phyloP scores from a whole-genome alignment of 352 stramenopile species.

The Globisporangium camurandrum region DNA sequence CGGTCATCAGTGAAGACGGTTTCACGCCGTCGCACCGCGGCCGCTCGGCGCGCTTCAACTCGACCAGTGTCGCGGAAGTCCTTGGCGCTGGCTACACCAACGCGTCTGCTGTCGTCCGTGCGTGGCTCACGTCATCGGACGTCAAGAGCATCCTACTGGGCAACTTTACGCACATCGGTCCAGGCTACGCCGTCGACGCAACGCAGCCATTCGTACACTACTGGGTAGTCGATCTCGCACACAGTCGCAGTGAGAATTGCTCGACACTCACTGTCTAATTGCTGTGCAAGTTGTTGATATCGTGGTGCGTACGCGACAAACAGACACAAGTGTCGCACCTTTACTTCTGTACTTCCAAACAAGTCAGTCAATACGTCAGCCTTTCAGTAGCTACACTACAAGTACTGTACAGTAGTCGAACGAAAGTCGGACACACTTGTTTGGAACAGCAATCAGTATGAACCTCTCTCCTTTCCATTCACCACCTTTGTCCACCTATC shows the following conservation, averaged over 20 bases:
- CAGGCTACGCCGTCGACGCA: constrained; percentile 18
- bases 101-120: constrained; percentile 8
- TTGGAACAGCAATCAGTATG: too few species aligned
- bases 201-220: constrained; percentile 18
- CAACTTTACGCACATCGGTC: constrained; percentile 24
- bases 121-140: constrained; percentile 19
- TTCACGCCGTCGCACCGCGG: constrained; percentile 17
- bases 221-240: constrained; percentile 20
- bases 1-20: constrained; percentile 12
- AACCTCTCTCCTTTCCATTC: too few species aligned
- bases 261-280: background rate
- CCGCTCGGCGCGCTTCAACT: constrained; percentile 17
- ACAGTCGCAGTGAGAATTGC: background rate
- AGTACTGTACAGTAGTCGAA: too few species aligned
- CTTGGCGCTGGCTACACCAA: constrained; percentile 19
- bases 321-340: too few species aligned
- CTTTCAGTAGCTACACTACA: too few species aligned
- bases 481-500: too few species aligned
- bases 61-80: constrained; percentile 21
- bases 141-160: constrained; percentile 15
- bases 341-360: too few species aligned
- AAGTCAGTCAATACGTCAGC: too few species aligned
- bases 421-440: too few species aligned
- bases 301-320: too few species aligned
- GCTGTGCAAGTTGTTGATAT: too few species aligned